Conservation (phyloP, 2,329 filamentous ascomycete genomes). For the Neurospora sp. region DNA sequence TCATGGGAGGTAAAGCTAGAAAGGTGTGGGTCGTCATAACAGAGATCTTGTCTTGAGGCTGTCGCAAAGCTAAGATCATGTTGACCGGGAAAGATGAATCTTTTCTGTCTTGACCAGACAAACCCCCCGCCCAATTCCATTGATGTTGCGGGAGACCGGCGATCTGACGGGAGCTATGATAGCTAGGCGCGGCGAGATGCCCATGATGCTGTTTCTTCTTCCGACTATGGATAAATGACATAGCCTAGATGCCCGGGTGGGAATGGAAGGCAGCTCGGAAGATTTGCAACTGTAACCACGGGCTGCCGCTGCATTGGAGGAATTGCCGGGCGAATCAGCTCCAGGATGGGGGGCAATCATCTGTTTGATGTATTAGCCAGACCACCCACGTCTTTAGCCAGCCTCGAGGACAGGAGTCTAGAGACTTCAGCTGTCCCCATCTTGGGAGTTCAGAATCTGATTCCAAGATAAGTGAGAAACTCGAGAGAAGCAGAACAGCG, state of each 20-base stretch:
- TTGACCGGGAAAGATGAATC: neutral
- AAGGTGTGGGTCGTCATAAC: neutral
- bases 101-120: neutral
- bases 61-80: neutral
- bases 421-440: neutral
- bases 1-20: no score
- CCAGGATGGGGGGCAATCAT: constrained; percentile 2
- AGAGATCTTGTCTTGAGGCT: neutral
- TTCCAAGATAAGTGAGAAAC: neutral
- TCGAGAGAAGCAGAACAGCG: neutral
- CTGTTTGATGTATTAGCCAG: constrained; percentile 17
- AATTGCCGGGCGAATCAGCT: constrained; percentile 9
- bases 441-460: neutral
- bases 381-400: constrained; percentile 12
- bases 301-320: neutral
- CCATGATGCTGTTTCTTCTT: neutral
- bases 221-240: neutral
- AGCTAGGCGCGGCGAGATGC: neutral
- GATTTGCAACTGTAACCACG: neutral
- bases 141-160: neutral
- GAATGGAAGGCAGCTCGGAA: neutral
- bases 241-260: neutral
- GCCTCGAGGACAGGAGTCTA: neutral
- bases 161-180: neutral
- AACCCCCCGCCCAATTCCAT: neutral